Evolutionary conservation across 169 alveolate species (phyloP).

Genomic region (Babesia caballi): DNA sequence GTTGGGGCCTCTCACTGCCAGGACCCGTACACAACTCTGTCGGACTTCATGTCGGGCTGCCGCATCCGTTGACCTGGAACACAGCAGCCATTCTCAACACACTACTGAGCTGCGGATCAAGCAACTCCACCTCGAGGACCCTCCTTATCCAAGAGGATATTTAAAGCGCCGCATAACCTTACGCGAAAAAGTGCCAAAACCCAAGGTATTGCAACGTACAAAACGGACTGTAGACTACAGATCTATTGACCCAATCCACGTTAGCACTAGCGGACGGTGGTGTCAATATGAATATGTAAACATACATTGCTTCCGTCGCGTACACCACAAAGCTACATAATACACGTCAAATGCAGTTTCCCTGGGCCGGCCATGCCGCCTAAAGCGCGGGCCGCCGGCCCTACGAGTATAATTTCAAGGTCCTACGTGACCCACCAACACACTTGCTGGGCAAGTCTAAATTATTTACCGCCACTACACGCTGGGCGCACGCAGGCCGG

Average conservation of each 20-base stretch:
- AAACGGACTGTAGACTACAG: slow-evolving; percentile 8
- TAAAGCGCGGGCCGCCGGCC: too few relatives aligned
- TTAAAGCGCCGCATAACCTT: not conserved
- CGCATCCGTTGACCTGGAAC: too few relatives aligned
- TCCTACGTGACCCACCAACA: too few relatives aligned
- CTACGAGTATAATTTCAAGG: too few relatives aligned
- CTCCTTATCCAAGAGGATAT: not conserved
- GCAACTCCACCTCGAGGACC: too few relatives aligned
- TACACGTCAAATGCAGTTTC: not conserved
- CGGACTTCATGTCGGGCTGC: too few relatives aligned
- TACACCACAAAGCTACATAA: not conserved
- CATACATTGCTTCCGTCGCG: not conserved
- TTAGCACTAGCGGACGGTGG: not conserved
- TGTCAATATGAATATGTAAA: not conserved
- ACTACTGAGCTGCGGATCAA: not conserved
- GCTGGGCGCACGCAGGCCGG: not conserved
- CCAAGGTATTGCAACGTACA: not conserved
- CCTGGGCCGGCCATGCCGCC: slow-evolving; percentile 5
- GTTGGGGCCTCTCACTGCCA: too few relatives aligned
- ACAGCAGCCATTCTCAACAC: not conserved
- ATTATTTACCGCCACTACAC: not conserved
- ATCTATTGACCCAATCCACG: not conserved
- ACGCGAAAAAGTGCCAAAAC: not conserved
- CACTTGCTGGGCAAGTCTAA: not conserved
- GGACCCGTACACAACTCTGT: too few relatives aligned